A percentile compares a stretch with the other conserved stretches of the same genome.
Conservation (phyloP, 164 flowering plant species). For the Liquidambar formosana region DNA sequence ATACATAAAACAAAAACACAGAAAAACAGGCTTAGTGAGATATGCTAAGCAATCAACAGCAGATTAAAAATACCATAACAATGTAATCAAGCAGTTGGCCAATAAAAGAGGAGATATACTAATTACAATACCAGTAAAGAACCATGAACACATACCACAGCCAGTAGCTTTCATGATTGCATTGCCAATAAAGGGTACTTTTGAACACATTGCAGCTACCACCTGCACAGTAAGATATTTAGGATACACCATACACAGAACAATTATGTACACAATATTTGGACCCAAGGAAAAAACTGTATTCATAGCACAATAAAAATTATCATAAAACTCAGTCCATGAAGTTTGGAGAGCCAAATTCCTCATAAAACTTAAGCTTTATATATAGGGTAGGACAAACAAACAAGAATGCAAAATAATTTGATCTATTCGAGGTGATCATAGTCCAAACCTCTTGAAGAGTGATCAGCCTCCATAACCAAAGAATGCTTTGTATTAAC, state of each 20-base stretch:
- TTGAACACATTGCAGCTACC: slow-evolving; percentile 90
- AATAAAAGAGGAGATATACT: neutral
- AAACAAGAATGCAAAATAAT: too few relatives aligned
- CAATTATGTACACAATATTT: neutral
- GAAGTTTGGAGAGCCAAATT: neutral
- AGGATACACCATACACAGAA: neutral
- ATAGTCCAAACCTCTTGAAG: neutral
- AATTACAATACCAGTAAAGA: neutral
- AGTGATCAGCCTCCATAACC: neutral
- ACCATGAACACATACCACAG: slow-evolving; percentile 51
- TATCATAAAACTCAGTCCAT: too few relatives aligned
- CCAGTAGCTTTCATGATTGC: slow-evolving; percentile 89
- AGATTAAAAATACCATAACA: neutral
- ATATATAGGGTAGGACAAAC: neutral
- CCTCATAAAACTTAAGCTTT: neutral
- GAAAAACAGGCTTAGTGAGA: neutral
- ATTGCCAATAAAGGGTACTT: slow-evolving; percentile 77
- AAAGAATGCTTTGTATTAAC: neutral
- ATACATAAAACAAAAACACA: too few relatives aligned
- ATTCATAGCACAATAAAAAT: too few relatives aligned
- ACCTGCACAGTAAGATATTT: slow-evolving; percentile 49
- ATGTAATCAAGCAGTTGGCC: neutral
- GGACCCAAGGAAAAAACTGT: neutral
- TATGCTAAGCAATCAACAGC: neutral
- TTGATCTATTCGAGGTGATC: neutral